A percentile compares a stretch with the other conserved stretches of the same genome.
Evolutionary conservation across 305 asterid genomes (phyloP).

Genomic region (Fraxinus nigra): DNA sequence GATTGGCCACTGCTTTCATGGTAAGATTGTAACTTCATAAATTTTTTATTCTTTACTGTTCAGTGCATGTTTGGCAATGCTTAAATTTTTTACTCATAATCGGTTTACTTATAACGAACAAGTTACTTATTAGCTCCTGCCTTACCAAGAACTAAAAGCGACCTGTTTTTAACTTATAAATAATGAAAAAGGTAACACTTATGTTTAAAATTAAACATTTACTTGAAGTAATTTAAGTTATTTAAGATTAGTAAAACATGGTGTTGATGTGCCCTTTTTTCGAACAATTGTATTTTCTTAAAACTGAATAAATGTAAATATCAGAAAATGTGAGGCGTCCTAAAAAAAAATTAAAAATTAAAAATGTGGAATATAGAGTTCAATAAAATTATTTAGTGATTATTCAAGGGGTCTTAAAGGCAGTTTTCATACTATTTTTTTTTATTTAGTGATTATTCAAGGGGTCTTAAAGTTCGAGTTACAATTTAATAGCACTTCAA

Average conservation of each 20-base stretch:
- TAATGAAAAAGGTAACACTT: background rate
- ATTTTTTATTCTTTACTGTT: background rate
- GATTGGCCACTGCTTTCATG: conserved; percentile 59
- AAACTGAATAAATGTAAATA: too few relatives aligned
- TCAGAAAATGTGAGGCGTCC: too few relatives aligned
- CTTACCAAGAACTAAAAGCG: background rate
- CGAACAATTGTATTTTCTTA: too few relatives aligned
- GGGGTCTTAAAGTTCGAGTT: too few relatives aligned
- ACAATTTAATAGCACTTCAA: background rate
- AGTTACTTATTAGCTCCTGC: background rate
- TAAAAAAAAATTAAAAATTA: too few relatives aligned
- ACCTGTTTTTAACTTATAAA: background rate
- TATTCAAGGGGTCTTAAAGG: too few relatives aligned
- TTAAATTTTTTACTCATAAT: background rate
- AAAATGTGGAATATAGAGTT: too few relatives aligned
- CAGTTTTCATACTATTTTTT: too few relatives aligned
- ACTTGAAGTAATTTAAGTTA: background rate
- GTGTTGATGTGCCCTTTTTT: background rate
- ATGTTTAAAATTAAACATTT: background rate
- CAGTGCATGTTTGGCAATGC: background rate
- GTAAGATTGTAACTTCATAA: conserved; percentile 26
- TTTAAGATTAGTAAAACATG: background rate
- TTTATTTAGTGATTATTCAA: too few relatives aligned
- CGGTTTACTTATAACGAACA: background rate
- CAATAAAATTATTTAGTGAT: too few relatives aligned